Percentiles rank a stretch among this genome's conserved stretches.
Conservation (phyloP, 495 filamentous ascomycete species). For the Xylaria scruposa region DNA sequence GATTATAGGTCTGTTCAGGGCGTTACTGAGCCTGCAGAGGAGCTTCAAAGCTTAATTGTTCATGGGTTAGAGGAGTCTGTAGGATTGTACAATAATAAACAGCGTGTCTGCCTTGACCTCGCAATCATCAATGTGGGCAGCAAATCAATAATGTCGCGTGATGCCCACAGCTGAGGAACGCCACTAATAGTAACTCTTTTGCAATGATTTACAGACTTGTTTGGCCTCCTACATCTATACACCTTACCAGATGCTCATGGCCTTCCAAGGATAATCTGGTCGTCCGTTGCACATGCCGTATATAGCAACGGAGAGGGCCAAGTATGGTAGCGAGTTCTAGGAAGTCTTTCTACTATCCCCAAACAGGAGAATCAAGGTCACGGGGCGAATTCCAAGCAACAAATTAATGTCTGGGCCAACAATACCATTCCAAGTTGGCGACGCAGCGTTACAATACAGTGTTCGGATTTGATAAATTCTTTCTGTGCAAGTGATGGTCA, state of each 20-base stretch:
- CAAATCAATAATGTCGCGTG: neutral
- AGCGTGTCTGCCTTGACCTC: conserved; percentile 2
- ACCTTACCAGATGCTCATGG: neutral
- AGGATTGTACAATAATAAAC: conserved; percentile 24
- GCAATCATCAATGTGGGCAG: neutral
- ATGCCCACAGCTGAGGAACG: neutral
- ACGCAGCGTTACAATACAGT: neutral
- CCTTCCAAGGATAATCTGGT: neutral
- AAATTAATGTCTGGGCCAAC: neutral
- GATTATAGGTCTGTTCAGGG: neutral
- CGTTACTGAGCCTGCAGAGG: conserved; percentile 2
- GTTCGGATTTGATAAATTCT: neutral
- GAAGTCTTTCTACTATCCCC: neutral
- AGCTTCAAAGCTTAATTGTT: neutral
- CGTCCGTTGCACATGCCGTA: neutral
- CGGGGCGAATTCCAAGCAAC: neutral
- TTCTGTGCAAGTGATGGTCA: neutral
- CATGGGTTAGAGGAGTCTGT: conserved; percentile 7
- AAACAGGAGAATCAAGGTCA: neutral
- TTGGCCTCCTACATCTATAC: neutral
- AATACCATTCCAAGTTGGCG: neutral
- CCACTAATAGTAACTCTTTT: no score
- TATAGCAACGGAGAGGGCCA: neutral
- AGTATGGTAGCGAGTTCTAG: neutral
- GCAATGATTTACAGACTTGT: neutral